Base-by-base conservation (phyloP, 2,329 filamentous ascomycete species). In the Orbilia javanica region DNA sequence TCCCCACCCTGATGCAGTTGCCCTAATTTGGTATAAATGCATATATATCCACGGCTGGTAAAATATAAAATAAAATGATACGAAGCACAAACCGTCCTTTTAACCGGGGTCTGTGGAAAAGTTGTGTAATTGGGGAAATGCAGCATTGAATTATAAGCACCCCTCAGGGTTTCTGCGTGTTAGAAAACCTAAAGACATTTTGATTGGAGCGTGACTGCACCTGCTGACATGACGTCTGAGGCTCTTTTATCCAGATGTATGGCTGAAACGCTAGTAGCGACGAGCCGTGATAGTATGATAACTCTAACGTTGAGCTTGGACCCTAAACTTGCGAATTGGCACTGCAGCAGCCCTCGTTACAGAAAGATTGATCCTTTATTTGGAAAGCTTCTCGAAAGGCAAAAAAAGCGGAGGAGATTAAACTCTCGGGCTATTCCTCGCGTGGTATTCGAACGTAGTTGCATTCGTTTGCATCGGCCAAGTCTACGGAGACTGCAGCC, bases 171-270 rank as follows among this genome's bases (percentile, higher is more conserved):
- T 48, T 8, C 31, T 46, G 31, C 36, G 36, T 53, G 34, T 46
- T 60, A 57, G 52, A 63, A 34, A 44, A 25, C 29, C 31, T 52
- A 48, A 57, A 57, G 46, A 8, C 31, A 46, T 52, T 62, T 36
- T 63, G 36, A 60, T 62, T 70, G 65, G 46, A 60, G 48, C 65
- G 72, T 76, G 65, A 76, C 48, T 69, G 72, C 48, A 70, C 60
- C 73, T 69, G 73, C 73, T 71, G 65, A 77, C 66, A 66, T 77
- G 73, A 77, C 73, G 66, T 77, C 73, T 77, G 73, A 71, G 73
- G 73, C 73, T 78, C 73, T 78, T 44, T 78, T 78, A 78, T 67
- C 73, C 73, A 70, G 29, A 53, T 68, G 39, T 71, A 67, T 78
- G 73, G 73, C 73, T 78, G 73, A 78, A 78, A 78, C 73, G 50